Evolutionary conservation across 352 stramenopile genomes (phyloP), one percentile per base, ranked within the genome.

Genomic region (Aphanomyces invadans): DNA sequence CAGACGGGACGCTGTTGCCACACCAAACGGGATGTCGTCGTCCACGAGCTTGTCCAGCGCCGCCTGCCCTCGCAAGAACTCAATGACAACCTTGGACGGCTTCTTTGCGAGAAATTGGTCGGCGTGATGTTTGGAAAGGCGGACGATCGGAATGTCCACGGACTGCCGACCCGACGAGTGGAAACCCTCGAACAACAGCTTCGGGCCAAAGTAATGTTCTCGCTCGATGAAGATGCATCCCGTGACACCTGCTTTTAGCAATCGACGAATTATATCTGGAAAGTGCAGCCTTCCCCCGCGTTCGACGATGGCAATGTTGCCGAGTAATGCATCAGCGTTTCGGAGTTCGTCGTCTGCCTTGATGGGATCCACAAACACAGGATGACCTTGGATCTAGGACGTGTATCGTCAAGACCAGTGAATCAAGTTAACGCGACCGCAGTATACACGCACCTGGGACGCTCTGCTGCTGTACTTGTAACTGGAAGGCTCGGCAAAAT

Each of bases 121-220:
- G 4, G 83, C 83, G 55, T 94, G 85, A 54, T 81, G 81, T 66
- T 87, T 88, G 26, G 81, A 86, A 31, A 94, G 69, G 65, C 90
- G 68, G 52, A 94, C 76, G 65, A 94, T 90, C 0, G 83, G 85
- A 48, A 94, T 85, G 1, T 78, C 73, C 25, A 92, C 82, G 0
- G 70, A 68, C 59, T 94, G 85, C 17, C 85, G 73, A 11, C 85
- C 85, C 0, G 85, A 94, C 60, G 85, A 94, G 72, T 94, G 85
- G 65, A 92, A 94, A 49, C 85, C 85, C 61, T 94, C 85, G 63
- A 94, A 94, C 7, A 94, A 77, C 62, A 81, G 86, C 45, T 90
- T 81, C 57, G 74, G 76, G 7, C 74, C 73, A 12, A 78, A 79
- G 45, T 78, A 86, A 36, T 79, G 75, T 33, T 70, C 74, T 36